A percentile compares a stretch with the other conserved stretches of the same genome.
Evolutionary conservation across 2,329 filamentous ascomycete species (phyloP).

Genomic region (Pestalotiopsis sp.): DNA sequence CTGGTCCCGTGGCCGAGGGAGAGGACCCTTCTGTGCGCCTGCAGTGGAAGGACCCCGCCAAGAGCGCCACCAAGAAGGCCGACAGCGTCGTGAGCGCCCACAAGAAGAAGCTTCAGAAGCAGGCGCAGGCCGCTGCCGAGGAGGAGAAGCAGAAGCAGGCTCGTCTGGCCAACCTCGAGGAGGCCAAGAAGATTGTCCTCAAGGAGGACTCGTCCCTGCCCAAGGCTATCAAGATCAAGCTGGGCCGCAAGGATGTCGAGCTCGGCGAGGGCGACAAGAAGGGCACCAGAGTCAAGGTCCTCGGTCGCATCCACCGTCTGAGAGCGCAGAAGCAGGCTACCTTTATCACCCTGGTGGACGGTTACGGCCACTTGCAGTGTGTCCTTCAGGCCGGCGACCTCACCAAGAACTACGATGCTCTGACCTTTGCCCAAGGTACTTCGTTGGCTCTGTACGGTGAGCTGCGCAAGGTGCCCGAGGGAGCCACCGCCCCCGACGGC

Average conservation of each 20-base stretch:
- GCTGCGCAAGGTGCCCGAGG: slow-evolving; percentile 78
- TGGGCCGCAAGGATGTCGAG: slow-evolving; percentile 69
- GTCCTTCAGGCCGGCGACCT: slow-evolving; percentile 76
- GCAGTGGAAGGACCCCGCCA: slow-evolving; percentile 80
- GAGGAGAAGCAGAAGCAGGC: slow-evolving; percentile 75
- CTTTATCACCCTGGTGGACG: slow-evolving; percentile 85
- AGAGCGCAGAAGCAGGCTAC: slow-evolving; percentile 82
- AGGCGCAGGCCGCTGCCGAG: slow-evolving; percentile 70
- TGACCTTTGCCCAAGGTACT: slow-evolving; percentile 86
- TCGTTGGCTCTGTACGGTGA: slow-evolving; percentile 83
- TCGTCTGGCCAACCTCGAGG: slow-evolving; percentile 71
- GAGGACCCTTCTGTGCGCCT: slow-evolving; percentile 66
- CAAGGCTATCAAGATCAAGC: slow-evolving; percentile 72
- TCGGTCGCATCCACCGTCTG: slow-evolving; percentile 81
- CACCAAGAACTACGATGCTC: slow-evolving; percentile 87
- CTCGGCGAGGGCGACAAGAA: slow-evolving; percentile 59
- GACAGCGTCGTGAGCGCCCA: slow-evolving; percentile 73
- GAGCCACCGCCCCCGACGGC: slow-evolving; percentile 77
- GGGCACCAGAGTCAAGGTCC: slow-evolving; percentile 77
- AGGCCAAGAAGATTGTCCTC: slow-evolving; percentile 77
- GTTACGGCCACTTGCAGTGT: slow-evolving; percentile 84
- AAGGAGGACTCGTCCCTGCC: slow-evolving; percentile 76
- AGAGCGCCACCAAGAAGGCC: slow-evolving; percentile 85
- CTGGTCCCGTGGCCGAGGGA: slow-evolving; percentile 59
- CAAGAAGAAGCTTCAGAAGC: slow-evolving; percentile 84